Evolutionary conservation across 2,329 filamentous ascomycete genomes (phyloP), one percentile per base, ranked within the genome.

Genomic region (Sordariomycetes sp.): DNA sequence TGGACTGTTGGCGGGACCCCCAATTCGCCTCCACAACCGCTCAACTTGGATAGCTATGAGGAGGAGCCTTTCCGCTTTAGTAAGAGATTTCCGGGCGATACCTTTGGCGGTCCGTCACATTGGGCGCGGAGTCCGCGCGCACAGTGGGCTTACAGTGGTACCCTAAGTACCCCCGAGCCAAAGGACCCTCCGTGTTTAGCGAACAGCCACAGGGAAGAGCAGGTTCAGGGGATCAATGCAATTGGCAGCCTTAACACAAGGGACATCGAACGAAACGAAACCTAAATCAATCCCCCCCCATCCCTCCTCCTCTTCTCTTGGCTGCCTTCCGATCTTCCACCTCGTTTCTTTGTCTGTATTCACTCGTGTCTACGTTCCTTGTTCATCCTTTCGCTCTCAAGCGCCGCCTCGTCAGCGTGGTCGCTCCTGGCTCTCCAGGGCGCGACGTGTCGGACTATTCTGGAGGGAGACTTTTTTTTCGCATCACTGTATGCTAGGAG

Each of bases 391-490:
- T 37, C 37, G 25, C n/a, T 28, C 43, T 6, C 28, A 32, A 32
- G 24, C 57, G 51, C 32, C 34, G 51, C 54, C 35, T 55, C 51
- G n/a, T 43, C 57, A 28, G 37, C 37, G 46, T 55, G 73, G 71
- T 67, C 71, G 72, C 70, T 69, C 73, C 74, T 74, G 74, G 73
- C 70, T 72, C 67, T 72, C 74, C 73, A 74, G 74, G 73, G 69
- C 70, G 69, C 73, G 71, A 68, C 69, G 69, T 72, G 66, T 76
- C 70, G 68, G 65, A 58, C 25, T 50, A 50, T 50, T 22, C 22
- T 24, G n/a, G 20, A 24, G 11, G 46, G 46, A 12, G 16, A 6
- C 22, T 24, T 50, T 14, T 14, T 20, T 24, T 50, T 14, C 46
- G 46, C 46, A 22, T 50, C 46, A 20, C 46, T 50, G 46, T 28